Base-by-base conservation (phyloP, 352 stramenopile species). In the Globisporangium megalacanthum region DNA sequence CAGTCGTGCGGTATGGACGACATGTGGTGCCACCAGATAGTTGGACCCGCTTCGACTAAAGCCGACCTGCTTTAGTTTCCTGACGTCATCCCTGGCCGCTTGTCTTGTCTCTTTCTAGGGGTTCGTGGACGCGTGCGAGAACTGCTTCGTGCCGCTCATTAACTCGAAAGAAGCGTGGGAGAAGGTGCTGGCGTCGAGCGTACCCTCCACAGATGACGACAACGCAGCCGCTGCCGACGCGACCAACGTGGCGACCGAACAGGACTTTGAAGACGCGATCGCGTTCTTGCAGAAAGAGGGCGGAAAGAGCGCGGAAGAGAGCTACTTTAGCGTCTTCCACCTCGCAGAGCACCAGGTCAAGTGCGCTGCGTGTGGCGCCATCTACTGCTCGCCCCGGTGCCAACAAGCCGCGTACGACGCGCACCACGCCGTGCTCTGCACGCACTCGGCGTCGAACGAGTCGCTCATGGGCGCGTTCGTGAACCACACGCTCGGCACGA, bases 351-450 rank as follows among this genome's bases (percentile, higher is more conserved):
- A 72, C 54, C 75, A 81, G 54, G 77, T 87, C 22, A 64, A 76
- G 22, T 90, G 80, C 45, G 54, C 54, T 31, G 42, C 19, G 1
- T 97, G 89, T 62, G 86, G 84, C 39, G 76, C 75, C 25, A 51
- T 95, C 11, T 97, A 96, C 66, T 97, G 89, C 79, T 95, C 84
- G 14, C 59, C 77, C 20, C 67, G 53, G n/a, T 97, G 89, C 72
- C 69, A 71, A 52, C 64, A 79, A 57, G 60, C 75, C 6, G 83
- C 87, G 17, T 94, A 78, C 54, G 64, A 70, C 19, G 72, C 87
- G 48, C 76, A 93, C 56, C 90, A 97, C 70, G 67, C 73, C n/a
- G 54, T 94, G 31, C 62, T 97, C 22, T 97, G 90, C 68, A 62
- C 79, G 11, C 52, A 55, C 37, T 56, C 64, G 46, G 70, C 73